Evolutionary conservation across 306 rosid species (phyloP), one percentile per base, ranked within the genome.

Genomic region (Fagus crenata): DNA sequence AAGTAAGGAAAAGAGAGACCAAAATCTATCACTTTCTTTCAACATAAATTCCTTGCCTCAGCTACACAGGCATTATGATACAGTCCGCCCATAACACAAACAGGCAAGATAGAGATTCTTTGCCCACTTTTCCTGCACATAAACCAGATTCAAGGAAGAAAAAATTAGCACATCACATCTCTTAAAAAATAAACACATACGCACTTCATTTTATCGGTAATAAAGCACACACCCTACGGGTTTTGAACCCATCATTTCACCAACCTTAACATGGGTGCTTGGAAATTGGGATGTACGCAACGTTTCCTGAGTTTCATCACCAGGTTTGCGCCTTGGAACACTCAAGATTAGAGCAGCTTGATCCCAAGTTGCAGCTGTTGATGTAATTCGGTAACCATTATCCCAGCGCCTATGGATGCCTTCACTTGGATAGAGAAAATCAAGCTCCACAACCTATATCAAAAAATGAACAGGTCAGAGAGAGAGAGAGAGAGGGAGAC

Each of bases 401-500:
- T 95, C 98, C 98, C 98, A 95, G 7, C 98, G 93, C 77, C 90
- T 87, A 76, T 95, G 98, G 82, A 95, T 92, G 28, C 98, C 98
- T 81, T 95, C 98, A 77, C 98, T 95, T 51, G 98, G 98, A 80
- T 95, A 95, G 58, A 95, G 95, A 83, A 95, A 95, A 89, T 95
- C 98, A 55, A 95, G 96, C 86, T 95, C 98, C 60, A 95, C 98
- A 63, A 90, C 97, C 98, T 95, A 70, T 54, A 51, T 61, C 40
- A 59, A 49, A 2, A 31, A 78, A 4, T 60, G 63, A 22, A 46
- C 55, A 63, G 28, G 42, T 65, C 71, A 65, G 49, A 64, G 22
- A 7, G 28, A 37, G 31, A 7, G 22, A 2, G 49, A 13, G 15
- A 7, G 28, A 22, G 28, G 13, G 36, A 9, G 51, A 31, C 36